Conservation (phyloP, 2,329 filamentous ascomycete genomes). For the Cladosporium sp. region DNA sequence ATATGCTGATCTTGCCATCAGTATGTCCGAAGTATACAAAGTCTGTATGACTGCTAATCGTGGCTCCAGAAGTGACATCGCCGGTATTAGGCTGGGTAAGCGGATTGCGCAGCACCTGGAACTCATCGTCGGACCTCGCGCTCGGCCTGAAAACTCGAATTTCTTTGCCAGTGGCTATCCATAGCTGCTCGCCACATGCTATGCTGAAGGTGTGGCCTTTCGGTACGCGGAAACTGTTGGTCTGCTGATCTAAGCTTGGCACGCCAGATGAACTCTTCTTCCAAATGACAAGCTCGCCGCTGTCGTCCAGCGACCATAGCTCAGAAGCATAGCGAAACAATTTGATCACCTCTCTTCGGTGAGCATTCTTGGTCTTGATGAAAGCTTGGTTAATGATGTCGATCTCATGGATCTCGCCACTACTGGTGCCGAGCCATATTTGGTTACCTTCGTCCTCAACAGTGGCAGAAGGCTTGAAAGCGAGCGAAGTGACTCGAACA, state of each 20-base stretch:
- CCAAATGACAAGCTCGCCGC: conserved; percentile 85
- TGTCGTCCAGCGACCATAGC: conserved; percentile 91
- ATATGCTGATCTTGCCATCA: conserved; percentile 94
- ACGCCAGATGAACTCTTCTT: conserved; percentile 69
- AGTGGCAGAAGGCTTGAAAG: conserved; percentile 79
- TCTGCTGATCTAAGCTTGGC: conserved; percentile 72
- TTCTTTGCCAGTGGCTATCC: conserved; percentile 85
- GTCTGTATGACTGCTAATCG: conserved; percentile 71
- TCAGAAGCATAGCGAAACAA: conserved; percentile 86
- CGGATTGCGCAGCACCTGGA: conserved; percentile 73
- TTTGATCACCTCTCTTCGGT: conserved; percentile 76
- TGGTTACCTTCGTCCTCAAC: conserved; percentile 77
- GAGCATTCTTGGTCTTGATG: conserved; percentile 69
- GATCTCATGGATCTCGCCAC: conserved; percentile 85
- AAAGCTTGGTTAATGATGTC: conserved; percentile 75
- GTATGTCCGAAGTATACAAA: conserved; percentile 87
- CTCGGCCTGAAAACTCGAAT: conserved; percentile 81
- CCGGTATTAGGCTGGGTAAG: conserved; percentile 72
- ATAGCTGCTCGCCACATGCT: conserved; percentile 79
- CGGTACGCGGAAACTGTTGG: conserved; percentile 74
- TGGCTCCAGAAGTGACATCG: conserved; percentile 82
- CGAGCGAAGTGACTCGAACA: conserved; percentile 74
- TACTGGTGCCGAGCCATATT: conserved; percentile 87
- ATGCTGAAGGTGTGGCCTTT: conserved; percentile 86
- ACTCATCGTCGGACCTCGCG: conserved; percentile 64